Base-by-base conservation (phyloP, 805 yeast species). In the Suhomyces faveliae region DNA sequence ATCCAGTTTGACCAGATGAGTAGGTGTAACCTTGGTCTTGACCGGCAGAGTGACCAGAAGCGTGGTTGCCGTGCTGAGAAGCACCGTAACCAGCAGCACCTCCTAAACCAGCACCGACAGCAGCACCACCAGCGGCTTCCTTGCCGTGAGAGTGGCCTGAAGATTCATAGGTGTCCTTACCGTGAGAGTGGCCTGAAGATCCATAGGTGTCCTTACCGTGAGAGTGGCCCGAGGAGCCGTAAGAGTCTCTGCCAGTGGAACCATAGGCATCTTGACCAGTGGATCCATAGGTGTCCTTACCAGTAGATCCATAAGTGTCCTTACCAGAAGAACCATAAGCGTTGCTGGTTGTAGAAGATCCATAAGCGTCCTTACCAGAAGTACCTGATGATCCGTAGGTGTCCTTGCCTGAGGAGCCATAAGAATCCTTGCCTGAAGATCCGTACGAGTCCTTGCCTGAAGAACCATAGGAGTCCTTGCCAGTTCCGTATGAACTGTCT, bases 381-480 rank as follows among this genome's bases (percentile, higher is more conserved):
- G 51, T 51, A 25, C 57, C 54, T 13, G 52, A 42, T 4, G 35
- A 19, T 19, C 59, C 55, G 46, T 58, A 56, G 42, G 55, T 48
- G 38, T 51, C 49, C 39, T 45, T 45, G 13, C 54, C 53, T 20
- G 51, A 21, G 23, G 57, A 46, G 17, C 58, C 61, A 47, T 52
- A 46, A 17, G 60, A 39, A 40, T 51, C 58, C 37, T 47, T 51
- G 22, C 57, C 54, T 13, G 52, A 42, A 7, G 35, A 19, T 19
- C 59, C 55, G 46, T 58, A 56, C 40, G 55, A 49, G 38, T 51
- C 49, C 39, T 45, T 45, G 13, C 54, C 53, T 20, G 52, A 43
- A 5, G 35, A 19, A 4, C 39, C 43, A n/a, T 43, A 33, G 20
- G 45, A 33, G 23, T 35, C 47, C 47, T 40, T 46, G 10, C 48